Evolutionary conservation across 2,329 filamentous ascomycete species (phyloP).

Genomic region (Aspergillus ibericus): DNA sequence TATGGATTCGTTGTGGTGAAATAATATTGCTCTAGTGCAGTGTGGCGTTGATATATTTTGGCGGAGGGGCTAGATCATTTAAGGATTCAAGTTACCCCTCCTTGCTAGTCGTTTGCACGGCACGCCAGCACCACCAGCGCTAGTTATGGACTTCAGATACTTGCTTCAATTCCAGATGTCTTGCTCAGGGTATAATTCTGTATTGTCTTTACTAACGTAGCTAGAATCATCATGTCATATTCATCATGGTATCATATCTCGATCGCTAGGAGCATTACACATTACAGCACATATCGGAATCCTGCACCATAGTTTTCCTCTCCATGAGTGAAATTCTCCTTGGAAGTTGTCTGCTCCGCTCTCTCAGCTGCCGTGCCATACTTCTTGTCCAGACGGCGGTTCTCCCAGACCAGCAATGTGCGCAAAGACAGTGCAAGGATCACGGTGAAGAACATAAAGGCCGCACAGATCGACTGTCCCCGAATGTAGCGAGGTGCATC

Average conservation of each 20-base stretch:
- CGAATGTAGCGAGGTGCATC: constrained; percentile 52
- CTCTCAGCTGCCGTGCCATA: constrained; percentile 36
- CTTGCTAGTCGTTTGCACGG: neutral
- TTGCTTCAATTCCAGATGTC: too few species aligned
- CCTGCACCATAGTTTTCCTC: constrained; percentile 44
- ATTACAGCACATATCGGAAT: constrained; percentile 40
- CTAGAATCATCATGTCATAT: neutral
- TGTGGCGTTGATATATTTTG: neutral
- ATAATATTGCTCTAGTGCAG: neutral
- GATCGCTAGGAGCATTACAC: neutral
- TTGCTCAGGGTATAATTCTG: too few species aligned
- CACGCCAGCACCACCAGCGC: neutral
- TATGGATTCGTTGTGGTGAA: neutral
- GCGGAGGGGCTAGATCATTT: neutral
- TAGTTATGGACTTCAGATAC: too few species aligned
- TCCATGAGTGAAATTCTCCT: constrained; percentile 21
- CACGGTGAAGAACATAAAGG: constrained; percentile 62
- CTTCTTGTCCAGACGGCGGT: constrained; percentile 57
- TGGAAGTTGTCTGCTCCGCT: constrained; percentile 10
- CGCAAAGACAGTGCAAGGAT: constrained; percentile 56
- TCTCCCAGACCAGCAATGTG: constrained; percentile 59
- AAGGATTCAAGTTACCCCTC: neutral
- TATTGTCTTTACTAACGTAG: neutral
- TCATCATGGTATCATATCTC: neutral
- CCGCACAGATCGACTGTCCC: constrained; percentile 62